Conservation (phyloP, 768 basidiomycete species). For the Rhodotorula sphaerocarpa region DNA sequence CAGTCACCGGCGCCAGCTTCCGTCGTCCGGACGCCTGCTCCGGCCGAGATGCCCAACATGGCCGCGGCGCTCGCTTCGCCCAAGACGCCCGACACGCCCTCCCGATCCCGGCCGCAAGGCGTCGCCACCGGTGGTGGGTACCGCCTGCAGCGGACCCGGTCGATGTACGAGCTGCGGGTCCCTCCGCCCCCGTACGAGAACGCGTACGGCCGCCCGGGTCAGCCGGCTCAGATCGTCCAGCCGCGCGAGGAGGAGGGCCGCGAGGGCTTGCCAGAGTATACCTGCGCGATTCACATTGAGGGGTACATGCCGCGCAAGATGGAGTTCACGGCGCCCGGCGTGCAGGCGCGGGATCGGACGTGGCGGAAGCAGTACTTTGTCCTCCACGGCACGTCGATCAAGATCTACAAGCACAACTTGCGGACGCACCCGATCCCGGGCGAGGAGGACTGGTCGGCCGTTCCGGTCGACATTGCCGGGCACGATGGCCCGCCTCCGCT, state of each 20-base stretch:
- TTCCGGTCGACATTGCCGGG: constrained; percentile 18
- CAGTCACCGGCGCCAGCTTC: constrained; percentile 38
- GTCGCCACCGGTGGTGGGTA: not conserved
- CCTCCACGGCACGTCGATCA: constrained; percentile 82
- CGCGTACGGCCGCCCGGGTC: constrained; percentile 39
- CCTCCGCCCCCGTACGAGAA: constrained; percentile 44
- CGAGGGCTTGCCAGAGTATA: constrained; percentile 72
- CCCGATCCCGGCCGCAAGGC: constrained; percentile 2
- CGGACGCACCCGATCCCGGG: constrained; percentile 37
- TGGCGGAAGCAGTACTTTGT: constrained; percentile 85
- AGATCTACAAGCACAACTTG: constrained; percentile 51
- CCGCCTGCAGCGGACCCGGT: constrained; percentile 42
- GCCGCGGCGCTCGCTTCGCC: too few species aligned
- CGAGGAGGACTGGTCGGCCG: constrained; percentile 30
- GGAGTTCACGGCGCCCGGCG: constrained; percentile 78
- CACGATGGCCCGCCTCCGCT: constrained; percentile 24
- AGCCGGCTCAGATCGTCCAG: constrained; percentile 39
- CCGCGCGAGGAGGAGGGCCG: constrained; percentile 63
- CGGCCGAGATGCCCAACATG: constrained; percentile 1
- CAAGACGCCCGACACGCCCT: not conserved
- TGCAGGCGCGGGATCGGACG: constrained; percentile 80
- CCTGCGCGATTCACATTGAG: constrained; percentile 69
- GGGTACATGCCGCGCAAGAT: constrained; percentile 81
- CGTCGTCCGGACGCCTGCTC: constrained; percentile 31
- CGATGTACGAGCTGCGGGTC: constrained; percentile 44